Evolutionary conservation across 129 eudicot species (phyloP).

Genomic region (Mikania micrantha): DNA sequence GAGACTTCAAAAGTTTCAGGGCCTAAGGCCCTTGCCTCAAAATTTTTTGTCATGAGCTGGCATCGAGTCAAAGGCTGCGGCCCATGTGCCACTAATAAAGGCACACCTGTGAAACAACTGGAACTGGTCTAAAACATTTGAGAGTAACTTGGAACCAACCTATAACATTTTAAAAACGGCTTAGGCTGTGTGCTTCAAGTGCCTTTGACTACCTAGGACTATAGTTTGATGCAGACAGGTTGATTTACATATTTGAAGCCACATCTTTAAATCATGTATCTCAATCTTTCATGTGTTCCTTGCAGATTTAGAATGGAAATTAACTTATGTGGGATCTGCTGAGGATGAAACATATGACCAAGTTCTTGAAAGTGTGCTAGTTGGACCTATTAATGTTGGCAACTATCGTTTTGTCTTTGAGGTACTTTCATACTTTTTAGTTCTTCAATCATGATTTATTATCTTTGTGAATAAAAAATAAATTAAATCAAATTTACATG

Average conservation of each 20-base stretch:
- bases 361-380: slow-evolving; percentile 74
- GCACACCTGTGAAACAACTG: no score
- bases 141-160: no score
- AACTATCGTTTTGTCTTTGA: slow-evolving; percentile 62
- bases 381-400: slow-evolving; percentile 79
- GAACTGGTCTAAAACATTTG: no score
- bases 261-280: neutral
- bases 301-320: slow-evolving; percentile 82
- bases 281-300: neutral
- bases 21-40: no score
- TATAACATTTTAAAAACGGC: neutral
- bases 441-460: neutral
- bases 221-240: neutral
- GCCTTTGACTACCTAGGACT: neutral
- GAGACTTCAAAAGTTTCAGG: no score
- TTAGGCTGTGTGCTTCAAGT: no score
- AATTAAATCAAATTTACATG: neutral
- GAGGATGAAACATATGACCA: slow-evolving; percentile 90
- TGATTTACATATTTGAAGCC: neutral
- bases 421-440: slow-evolving; percentile 18
- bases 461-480: neutral
- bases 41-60: no score
- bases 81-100: no score
- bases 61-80: no score
- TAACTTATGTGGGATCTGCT: slow-evolving; percentile 81